Conservation (phyloP, 345 rosid genomes). For the Salix purpurea region DNA sequence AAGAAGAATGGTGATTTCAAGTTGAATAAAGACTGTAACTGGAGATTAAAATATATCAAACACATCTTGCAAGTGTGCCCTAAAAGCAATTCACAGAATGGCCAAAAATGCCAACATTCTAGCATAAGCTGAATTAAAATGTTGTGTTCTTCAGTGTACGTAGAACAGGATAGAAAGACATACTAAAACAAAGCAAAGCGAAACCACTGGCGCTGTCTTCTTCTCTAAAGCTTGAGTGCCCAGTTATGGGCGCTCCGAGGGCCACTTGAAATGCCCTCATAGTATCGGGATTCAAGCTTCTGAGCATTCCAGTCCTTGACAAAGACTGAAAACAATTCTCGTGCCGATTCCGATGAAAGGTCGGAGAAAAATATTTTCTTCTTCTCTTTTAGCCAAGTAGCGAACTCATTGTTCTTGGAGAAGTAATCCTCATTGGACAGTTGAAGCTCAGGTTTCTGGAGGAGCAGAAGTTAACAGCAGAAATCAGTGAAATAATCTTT, state of each 20-base stretch:
- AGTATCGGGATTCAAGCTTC: slow-evolving; percentile 68
- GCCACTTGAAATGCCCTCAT: slow-evolving; percentile 69
- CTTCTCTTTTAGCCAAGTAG: slow-evolving; percentile 87
- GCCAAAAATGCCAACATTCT: not conserved
- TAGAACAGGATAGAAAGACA: not conserved
- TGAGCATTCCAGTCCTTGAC: slow-evolving; percentile 72
- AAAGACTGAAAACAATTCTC: slow-evolving; percentile 53
- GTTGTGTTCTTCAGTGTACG: not conserved
- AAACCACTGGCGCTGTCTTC: not conserved
- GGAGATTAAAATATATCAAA: not conserved
- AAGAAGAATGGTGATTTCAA: too few species aligned
- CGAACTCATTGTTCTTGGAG: slow-evolving; percentile 81
- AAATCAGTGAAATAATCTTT: not conserved
- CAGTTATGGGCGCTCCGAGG: slow-evolving; percentile 83
- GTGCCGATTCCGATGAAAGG: slow-evolving; percentile 74
- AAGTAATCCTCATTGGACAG: slow-evolving; percentile 78
- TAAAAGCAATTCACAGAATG: not conserved
- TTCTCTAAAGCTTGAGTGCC: slow-evolving; percentile 48
- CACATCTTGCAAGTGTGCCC: not conserved
- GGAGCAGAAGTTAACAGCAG: slow-evolving; percentile 1
- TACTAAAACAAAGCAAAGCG: not conserved
- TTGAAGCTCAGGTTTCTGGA: slow-evolving; percentile 52
- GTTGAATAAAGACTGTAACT: not conserved
- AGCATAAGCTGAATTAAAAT: too few species aligned
- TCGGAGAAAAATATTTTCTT: slow-evolving; percentile 71